phyloP scores from a whole-genome alignment of 768 basidiomycete genomes.

The Tulasnella sp. region DNA sequence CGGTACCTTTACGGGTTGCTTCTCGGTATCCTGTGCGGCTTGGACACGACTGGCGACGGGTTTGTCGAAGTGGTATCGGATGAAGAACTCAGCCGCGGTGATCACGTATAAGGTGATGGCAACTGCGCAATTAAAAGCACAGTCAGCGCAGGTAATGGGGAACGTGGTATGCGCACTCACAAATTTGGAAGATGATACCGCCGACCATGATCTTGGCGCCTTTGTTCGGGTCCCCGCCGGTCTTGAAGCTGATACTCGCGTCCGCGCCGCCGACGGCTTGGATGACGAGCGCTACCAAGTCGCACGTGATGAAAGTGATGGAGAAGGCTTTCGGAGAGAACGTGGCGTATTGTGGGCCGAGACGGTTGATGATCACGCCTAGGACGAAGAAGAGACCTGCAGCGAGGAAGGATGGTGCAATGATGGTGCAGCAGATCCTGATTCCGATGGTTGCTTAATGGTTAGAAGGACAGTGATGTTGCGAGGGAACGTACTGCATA shows the following conservation, averaged over 20 bases:
- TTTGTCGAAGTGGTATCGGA: conserved; percentile 42
- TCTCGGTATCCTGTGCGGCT: neutral
- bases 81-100: conserved; percentile 47
- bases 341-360: conserved; percentile 31
- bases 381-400: conserved; percentile 40
- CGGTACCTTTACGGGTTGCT: neutral
- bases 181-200: conserved; percentile 33
- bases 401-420: conserved; percentile 33
- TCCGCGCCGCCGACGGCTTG: conserved; percentile 44
- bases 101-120: conserved; percentile 45
- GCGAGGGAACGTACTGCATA: conserved; percentile 22
- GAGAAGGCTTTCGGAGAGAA: conserved; percentile 27
- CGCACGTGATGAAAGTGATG: conserved; percentile 34
- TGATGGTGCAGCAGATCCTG: conserved; percentile 27
- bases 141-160: neutral
- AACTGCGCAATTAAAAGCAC: conserved; percentile 36
- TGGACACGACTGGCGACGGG: conserved; percentile 37
- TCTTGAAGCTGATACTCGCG: conserved; percentile 34
- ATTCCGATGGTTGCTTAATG: neutral
- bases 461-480: neutral
- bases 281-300: conserved; percentile 42
- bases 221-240: conserved; percentile 30
- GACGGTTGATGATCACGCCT: conserved; percentile 35
- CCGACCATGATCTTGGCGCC: conserved; percentile 31
- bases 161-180: conserved; percentile 14